Evolutionary conservation across 768 basidiomycete genomes (phyloP), one percentile per base, ranked within the genome.

Genomic region (Pholiota conissans): DNA sequence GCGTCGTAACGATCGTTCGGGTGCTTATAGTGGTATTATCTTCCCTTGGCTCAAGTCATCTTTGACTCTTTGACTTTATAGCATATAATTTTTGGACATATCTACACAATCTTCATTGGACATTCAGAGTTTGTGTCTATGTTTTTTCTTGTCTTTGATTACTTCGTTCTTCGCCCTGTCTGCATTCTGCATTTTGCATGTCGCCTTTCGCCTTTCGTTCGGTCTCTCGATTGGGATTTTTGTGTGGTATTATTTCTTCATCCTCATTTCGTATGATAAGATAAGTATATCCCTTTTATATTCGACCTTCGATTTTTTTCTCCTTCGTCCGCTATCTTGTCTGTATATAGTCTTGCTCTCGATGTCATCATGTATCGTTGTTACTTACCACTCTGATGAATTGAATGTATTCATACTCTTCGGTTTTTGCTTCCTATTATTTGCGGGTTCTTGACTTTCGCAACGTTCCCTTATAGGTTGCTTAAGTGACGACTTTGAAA

Each of bases 351-450:
- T 28, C 35, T 40, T 26, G 39, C 24, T 39, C 42, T 54, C 53
- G 20, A 26, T 26, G n/a, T 16, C 53, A 45, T 54, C 53, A 54
- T 54, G 53, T 54, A 54, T 54, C 53, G 3, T 54, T 45, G 20
- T 46, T 54, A 30, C 28, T 52, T n/a, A n/a, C n/a, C 13, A 24
- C 42, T 34, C 37, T n/a, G 22, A 7, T 24, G 53, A 54, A 45
- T 47, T 32, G 53, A 54, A 54, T 54, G 53, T 54, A 54, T 54
- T 54, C 28, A 29, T 54, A 54, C 22, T 54, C 28, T 28, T 42
- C 37, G 30, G 24, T 42, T 27, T 32, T 32, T 32, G 30, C 7
- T 6, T 13, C 13, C 7, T 32, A 32, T 32, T 32, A 32, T 6
- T 13, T 13, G 6, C 30, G 30, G 6, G 30, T 32, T 6, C 13